Evolutionary conservation across 176 grass and related monocot species (phyloP).

Genomic region (Poa annua): DNA sequence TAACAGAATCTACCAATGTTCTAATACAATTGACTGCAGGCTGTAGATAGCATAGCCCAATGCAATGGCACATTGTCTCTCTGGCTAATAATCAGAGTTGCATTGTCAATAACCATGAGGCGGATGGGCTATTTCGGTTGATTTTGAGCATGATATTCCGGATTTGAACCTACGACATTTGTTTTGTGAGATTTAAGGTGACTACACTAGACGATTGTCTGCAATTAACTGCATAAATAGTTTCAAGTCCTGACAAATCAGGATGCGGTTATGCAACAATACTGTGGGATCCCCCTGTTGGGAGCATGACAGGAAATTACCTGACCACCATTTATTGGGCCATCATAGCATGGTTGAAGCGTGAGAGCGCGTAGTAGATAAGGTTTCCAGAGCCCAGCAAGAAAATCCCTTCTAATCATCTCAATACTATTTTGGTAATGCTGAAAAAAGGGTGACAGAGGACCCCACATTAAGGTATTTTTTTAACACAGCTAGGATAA

Average conservation of each 20-base stretch:
- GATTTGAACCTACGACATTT: background rate
- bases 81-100: background rate
- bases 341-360: conserved; percentile 83
- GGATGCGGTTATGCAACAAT: conserved; percentile 10
- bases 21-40: conserved; percentile 16
- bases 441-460: conserved; percentile 47
- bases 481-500: conserved; percentile 27
- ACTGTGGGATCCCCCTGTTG: background rate
- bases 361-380: conserved; percentile 87
- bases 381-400: conserved; percentile 90
- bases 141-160: background rate
- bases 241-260: conserved; percentile 6
- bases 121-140: background rate
- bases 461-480: conserved; percentile 23
- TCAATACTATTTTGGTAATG: conserved; percentile 87
- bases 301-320: conserved; percentile 46
- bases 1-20: conserved; percentile 7
- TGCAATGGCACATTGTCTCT: background rate
- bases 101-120: background rate
- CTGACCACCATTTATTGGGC: conserved; percentile 77
- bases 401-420: conserved; percentile 95
- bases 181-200: background rate
- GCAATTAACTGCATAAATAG: conserved; percentile 4
- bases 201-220: background rate
- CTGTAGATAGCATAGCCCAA: background rate